These are phyloP conservation scores for Exophiala lecanii-corni DNA, from an alignment of 2,329 filamentous ascomycete species.

Conservation along the genomic window DNA sequence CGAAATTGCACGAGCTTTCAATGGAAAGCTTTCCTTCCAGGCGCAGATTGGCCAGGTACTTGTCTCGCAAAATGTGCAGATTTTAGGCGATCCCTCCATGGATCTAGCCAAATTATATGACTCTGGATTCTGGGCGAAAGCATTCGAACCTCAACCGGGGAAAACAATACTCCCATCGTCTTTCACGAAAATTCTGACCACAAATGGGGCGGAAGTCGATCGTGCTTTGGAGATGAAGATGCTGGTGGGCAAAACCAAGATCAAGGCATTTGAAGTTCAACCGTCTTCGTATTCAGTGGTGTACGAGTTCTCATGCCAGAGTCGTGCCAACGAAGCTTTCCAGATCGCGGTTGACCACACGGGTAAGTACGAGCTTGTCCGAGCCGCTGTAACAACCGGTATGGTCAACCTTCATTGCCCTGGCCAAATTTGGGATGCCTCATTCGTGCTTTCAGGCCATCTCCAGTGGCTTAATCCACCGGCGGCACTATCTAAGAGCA, in stretches of 20 bases:
- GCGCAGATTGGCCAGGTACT: conserved; percentile 36
- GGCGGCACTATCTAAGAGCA: conserved; percentile 29
- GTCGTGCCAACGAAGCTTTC: conserved; percentile 29
- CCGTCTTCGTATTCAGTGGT: conserved; percentile 21
- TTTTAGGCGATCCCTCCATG: conserved; percentile 4
- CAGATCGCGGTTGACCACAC: conserved; percentile 33
- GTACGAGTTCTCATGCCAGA: conserved; percentile 40
- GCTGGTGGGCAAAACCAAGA: conserved; percentile 10
- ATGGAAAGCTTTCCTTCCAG: conserved; percentile 33
- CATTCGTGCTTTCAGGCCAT: conserved; percentile 29
- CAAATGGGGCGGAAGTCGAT: conserved; percentile 38
- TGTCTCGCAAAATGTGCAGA: conserved; percentile 22
- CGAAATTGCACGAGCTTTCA: conserved; percentile 32
- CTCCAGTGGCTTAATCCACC: conserved; percentile 25
- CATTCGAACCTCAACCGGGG: conserved; percentile 29
- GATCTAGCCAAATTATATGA: conserved; percentile 5
- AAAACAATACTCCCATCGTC: conserved; percentile 24
- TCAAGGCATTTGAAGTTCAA: conserved; percentile 10
- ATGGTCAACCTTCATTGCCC: conserved; percentile 38
- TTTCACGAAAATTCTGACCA: conserved; percentile 37
- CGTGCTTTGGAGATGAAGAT: conserved; percentile 34
- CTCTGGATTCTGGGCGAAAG: conserved; percentile 28
- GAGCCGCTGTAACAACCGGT: conserved; percentile 30
- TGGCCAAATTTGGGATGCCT: conserved; percentile 37
- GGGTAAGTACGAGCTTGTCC: conserved; percentile 29